Conservation (phyloP, 1,284 basidiomycete species). For the Malassezia caprae region DNA sequence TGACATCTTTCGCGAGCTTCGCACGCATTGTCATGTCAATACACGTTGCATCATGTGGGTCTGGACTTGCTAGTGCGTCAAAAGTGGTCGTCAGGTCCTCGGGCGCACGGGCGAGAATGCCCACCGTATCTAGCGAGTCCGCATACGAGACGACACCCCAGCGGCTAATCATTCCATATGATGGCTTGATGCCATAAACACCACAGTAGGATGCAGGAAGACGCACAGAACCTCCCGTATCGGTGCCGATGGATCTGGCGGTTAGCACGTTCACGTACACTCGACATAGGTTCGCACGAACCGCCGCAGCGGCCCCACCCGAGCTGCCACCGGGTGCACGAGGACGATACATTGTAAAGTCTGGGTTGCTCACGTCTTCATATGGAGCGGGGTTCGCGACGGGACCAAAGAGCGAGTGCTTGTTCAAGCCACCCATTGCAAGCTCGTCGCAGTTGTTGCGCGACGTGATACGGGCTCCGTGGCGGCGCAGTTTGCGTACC, state of each 20-base stretch:
- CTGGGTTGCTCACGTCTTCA: background rate
- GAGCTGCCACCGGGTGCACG: constrained; percentile 50
- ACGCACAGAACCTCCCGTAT: constrained; percentile 88
- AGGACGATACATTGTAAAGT: background rate
- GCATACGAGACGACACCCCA: constrained; percentile 88
- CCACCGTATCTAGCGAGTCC: constrained; percentile 88
- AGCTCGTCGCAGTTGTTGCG: constrained; percentile 97
- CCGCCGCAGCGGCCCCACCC: constrained; percentile 43
- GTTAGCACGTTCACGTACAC: constrained; percentile 16
- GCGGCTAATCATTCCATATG: constrained; percentile 80
- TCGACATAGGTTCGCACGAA: constrained; percentile 27
- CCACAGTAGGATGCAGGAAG: constrained; percentile 91
- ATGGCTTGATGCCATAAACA: constrained; percentile 81
- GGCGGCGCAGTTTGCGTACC: constrained; percentile 57
- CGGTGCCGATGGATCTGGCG: constrained; percentile 65
- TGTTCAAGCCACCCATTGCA: constrained; percentile 65
- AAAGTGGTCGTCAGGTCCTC: constrained; percentile 56
- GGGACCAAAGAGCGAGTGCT: constrained; percentile 30
- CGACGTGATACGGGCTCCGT: constrained; percentile 66
- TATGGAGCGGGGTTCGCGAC: constrained; percentile 31
- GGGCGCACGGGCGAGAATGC: constrained; percentile 61
- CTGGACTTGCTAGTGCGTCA: constrained; percentile 60
- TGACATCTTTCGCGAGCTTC: background rate
- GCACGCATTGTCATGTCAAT: constrained; percentile 32
- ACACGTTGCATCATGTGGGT: constrained; percentile 71